phyloP scores from a whole-genome alignment of 1,284 basidiomycete species.

The Phlebopus sp. region DNA sequence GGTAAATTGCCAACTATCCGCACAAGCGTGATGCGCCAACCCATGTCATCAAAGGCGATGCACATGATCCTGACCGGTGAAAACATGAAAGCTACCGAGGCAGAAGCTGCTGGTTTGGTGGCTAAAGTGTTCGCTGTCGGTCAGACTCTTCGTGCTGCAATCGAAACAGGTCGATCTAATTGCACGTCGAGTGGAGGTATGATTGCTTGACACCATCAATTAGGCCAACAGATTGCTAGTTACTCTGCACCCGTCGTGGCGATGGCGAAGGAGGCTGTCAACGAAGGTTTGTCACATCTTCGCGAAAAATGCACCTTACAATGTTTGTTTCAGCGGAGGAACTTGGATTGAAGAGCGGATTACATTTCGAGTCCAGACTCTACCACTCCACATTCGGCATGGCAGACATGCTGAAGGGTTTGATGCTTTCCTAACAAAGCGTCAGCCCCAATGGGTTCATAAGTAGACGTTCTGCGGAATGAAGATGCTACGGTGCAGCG shows the following conservation, averaged over 20 bases:
- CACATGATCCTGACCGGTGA: constrained; percentile 65
- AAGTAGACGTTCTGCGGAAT: too few species aligned
- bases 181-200: not conserved
- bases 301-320: not conserved
- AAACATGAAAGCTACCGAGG: constrained; percentile 52
- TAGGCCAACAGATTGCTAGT: constrained; percentile 28
- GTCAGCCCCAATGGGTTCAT: constrained; percentile 39
- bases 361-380: constrained; percentile 58
- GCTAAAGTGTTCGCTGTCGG: constrained; percentile 30
- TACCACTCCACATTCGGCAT: constrained; percentile 69
- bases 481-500: too few species aligned
- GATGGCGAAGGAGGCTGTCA: constrained; percentile 62
- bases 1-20: constrained; percentile 22
- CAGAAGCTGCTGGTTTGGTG: constrained; percentile 38
- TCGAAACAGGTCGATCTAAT: constrained; percentile 19
- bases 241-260: constrained; percentile 33
- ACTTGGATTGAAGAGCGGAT: constrained; percentile 53
- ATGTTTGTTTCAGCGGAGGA: constrained; percentile 46
- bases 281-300: constrained; percentile 42
- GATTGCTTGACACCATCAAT: not conserved
- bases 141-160: constrained; percentile 25
- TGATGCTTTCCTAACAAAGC: constrained; percentile 64
- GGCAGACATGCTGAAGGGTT: constrained; percentile 64
- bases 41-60: constrained; percentile 45
- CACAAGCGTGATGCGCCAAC: not conserved